Base-by-base conservation (phyloP, 2,329 filamentous ascomycete genomes). In the Alternaria arborescens region DNA sequence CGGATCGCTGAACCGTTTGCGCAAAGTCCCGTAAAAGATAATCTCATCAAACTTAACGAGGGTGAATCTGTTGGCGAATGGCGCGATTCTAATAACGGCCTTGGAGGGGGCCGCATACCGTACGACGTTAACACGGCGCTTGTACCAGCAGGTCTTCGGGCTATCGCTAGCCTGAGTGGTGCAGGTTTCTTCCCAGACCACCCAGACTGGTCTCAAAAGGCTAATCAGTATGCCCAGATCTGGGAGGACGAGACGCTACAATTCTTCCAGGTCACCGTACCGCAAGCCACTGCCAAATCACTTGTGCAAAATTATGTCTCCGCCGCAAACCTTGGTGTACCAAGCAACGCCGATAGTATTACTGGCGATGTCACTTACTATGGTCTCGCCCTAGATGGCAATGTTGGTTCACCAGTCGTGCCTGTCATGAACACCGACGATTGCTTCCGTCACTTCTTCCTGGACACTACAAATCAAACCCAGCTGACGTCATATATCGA, bases 81-180 rank as follows among this genome's bases (percentile, higher is more conserved):
- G 88, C 82, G 88, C 48, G 88, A 90, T 63, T 87, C 84, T 16
- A 82, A 78, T 1, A 85, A 84, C 51, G 87, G 88, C 14, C 79
- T 90, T 14, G 88, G 86, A 1, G 86, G 86, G 34, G 88, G 86
- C 2, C 82, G 85, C 0, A 86, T 89, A n/a, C 87, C 88, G 0
- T 90, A 87, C 69, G 84, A 89, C 62, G 87, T 90, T 24, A 90
- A 90, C 67, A 86, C 86, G 0, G 88, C 86, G 1, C 79, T 90
- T 0, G 85, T 85, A 0, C 88, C 88, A 0, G 87, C 88, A 2
- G 87, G 85, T 2, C 80, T 90, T 0, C 81, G 85, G 11, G 83
- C 87, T 2, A 88, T 90, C 38, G 82, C 84, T 3, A 78, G 80
- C 0, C 77, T 90, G 2, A 78, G 86, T 2, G 73, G 74, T 1